These are phyloP conservation scores for Trichoderma sp. DNA, from an alignment of 2,329 filamentous ascomycete species.

Conservation along the genomic window DNA sequence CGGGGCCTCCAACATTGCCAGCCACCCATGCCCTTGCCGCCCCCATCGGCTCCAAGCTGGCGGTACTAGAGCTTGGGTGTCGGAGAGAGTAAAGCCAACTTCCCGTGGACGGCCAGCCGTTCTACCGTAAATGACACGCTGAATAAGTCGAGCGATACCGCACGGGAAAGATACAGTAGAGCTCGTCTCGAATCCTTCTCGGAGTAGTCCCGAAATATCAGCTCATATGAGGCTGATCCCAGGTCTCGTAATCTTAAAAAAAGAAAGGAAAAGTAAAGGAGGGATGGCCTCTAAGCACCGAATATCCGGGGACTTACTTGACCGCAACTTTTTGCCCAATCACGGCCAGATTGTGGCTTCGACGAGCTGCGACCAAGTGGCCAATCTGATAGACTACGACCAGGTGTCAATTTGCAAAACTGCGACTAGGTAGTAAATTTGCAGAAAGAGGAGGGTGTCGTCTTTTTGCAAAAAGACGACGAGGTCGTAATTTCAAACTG, in stretches of 20 bases:
- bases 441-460: too few relatives aligned
- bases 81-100: background rate
- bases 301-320: background rate
- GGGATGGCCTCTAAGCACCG: too few relatives aligned
- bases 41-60: slow-evolving; percentile 20
- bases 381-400: background rate
- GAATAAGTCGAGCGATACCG: background rate
- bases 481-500: too few relatives aligned
- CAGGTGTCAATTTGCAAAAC: background rate
- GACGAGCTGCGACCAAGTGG: background rate
- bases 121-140: background rate
- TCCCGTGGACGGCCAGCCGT: background rate
- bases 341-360: background rate
- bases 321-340: background rate
- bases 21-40: background rate
- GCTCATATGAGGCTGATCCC: background rate
- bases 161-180: background rate
- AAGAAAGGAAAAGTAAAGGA: background rate
- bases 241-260: background rate
- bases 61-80: slow-evolving; percentile 1
- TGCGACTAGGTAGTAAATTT: background rate
- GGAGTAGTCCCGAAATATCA: background rate
- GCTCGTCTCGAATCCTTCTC: background rate
- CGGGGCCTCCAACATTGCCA: background rate
- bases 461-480: too few relatives aligned